Evolutionary conservation across 805 yeast genomes (phyloP), one percentile per base, ranked within the genome.

Genomic region (Myxozyma nipponensis): DNA sequence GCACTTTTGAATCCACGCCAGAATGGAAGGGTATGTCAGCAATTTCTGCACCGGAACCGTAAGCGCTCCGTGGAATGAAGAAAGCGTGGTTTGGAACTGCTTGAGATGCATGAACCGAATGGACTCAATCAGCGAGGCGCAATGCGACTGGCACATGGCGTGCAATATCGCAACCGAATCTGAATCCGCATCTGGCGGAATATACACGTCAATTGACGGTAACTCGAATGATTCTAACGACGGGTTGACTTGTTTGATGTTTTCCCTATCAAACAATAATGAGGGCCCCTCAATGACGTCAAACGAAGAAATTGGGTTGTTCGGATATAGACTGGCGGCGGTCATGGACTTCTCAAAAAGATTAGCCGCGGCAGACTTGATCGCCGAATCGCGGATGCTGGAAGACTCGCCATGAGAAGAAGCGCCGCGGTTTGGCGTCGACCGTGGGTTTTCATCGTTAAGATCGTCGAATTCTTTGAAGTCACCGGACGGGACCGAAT

Each of bases 21-120:
- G 60, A 13, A 81, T 44, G 19, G 46, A 21, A 10, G 58, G 57
- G 5, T 42, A 24, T 60, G 4, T 69, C 9, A 82, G 77, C 21
- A 86, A 67, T 58, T 77, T 77, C 62, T 75, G 77, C 37, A 82
- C 84, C 2, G 85, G 84, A 0, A 79, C 72, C 0, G 89, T 79
- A 47, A 86, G 72, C 1, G 79, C 72, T 72, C 73, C 67, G 49
- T 70, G 76, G 64, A 81, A 85, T 6, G 78, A 69, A 6, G 72
- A 63, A 42, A 85, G 66, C 24, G 77, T 67, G n/a, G 75, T 69
- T 46, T 81, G 75, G 30, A 88, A 67, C 60, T 78, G 78, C 52
- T 78, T 79, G 50, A 83, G 66, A 50, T 83, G 85, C 80, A 86
- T 76, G 62, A 72, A 82, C 54, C 90, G 72, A 49, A 87, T 68